These are phyloP conservation scores for Botrytis paeoniae DNA, from an alignment of 2,329 filamentous ascomycete species.

Conservation along the genomic window DNA sequence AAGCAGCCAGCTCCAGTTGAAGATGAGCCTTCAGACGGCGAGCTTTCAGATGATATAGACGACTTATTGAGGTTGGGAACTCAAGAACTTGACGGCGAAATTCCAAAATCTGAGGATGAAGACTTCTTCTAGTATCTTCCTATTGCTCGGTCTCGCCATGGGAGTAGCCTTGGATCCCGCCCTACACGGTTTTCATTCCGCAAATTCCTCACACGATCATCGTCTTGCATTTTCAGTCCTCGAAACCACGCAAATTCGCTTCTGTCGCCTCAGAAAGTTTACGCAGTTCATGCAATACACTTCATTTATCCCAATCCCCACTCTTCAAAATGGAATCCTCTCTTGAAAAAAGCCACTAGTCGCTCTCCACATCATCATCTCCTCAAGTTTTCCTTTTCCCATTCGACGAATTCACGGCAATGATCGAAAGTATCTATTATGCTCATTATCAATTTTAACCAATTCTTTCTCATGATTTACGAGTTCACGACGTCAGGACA, in stretches of 20 bases:
- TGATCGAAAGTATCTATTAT: neutral
- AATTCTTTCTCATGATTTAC: neutral
- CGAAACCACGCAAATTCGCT: neutral
- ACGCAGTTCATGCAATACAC: neutral
- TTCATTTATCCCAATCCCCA: neutral
- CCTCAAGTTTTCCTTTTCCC: neutral
- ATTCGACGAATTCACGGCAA: neutral
- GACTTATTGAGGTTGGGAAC: neutral
- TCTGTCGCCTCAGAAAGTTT: neutral
- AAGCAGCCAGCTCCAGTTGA: no score
- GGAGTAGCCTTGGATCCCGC: neutral
- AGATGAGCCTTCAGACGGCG: neutral
- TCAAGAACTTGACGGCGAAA: neutral
- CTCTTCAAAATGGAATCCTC: neutral
- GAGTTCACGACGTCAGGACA: neutral
- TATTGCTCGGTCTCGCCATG: neutral
- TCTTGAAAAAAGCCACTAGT: neutral
- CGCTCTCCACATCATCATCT: neutral
- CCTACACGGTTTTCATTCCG: neutral
- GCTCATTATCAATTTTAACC: neutral
- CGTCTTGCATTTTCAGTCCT: neutral
- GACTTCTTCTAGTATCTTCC: no score
- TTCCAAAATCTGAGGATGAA: no score
- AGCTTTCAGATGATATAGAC: neutral
- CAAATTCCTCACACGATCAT: neutral